Evolutionary conservation across 2,329 filamentous ascomycete genomes (phyloP).

Genomic region (Xylaria sp.): DNA sequence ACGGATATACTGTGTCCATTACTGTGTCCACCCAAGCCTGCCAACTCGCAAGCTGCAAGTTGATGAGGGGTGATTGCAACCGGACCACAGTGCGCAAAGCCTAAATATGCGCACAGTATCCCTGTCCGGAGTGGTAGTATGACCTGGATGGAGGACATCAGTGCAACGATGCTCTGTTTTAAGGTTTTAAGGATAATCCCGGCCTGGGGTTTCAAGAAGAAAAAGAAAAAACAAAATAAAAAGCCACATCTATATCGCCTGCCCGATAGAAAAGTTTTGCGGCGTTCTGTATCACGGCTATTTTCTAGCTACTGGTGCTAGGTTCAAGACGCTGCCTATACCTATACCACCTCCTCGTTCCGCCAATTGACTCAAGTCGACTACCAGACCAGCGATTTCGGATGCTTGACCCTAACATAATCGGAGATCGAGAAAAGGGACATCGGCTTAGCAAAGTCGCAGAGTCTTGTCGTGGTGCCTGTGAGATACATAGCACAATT

Average conservation of each 20-base stretch:
- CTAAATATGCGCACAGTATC: background rate
- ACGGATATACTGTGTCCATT: background rate
- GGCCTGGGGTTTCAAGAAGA: slow-evolving; percentile 1
- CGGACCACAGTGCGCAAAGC: slow-evolving; percentile 10
- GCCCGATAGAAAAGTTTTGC: no score
- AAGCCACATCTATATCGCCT: background rate
- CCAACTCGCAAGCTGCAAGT: slow-evolving; percentile 3
- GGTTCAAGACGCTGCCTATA: background rate
- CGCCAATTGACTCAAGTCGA: background rate
- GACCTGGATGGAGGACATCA: background rate
- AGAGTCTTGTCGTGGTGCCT: background rate
- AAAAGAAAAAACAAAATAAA: background rate
- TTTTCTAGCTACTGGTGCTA: background rate
- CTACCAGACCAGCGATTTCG: slow-evolving; percentile 4
- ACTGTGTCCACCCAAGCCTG: slow-evolving; percentile 6
- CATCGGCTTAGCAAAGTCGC: background rate
- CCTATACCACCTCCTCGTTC: no score
- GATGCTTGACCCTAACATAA: slow-evolving; percentile 7
- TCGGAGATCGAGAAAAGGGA: background rate
- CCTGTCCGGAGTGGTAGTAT: background rate
- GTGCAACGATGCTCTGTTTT: background rate
- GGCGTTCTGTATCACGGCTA: background rate
- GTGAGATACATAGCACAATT: background rate
- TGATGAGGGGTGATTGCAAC: slow-evolving; percentile 20
- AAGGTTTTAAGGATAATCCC: background rate